Percentiles rank a stretch among this genome's conserved stretches.
phyloP scores from a whole-genome alignment of 305 asterid species.

The Solanum hybrid region DNA sequence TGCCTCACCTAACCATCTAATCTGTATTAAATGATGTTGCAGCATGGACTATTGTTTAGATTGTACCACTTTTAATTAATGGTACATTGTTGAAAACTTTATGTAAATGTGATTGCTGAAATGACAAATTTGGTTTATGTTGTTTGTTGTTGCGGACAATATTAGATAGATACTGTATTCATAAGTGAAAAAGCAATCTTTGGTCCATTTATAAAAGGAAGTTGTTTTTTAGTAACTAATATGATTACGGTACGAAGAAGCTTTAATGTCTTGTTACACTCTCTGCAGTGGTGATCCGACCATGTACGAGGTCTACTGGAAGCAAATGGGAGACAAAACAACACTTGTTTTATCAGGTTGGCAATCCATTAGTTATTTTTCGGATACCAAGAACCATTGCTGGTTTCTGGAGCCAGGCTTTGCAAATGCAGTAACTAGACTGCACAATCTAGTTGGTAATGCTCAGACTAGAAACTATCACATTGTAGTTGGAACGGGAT shows the following conservation, averaged over 20 bases:
- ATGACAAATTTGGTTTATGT: neutral
- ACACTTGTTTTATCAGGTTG: slow-evolving; percentile 69
- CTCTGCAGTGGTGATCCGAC: slow-evolving; percentile 82
- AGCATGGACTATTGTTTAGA: slow-evolving; percentile 32
- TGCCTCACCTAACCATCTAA: slow-evolving; percentile 46
- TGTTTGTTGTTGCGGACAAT: slow-evolving; percentile 26
- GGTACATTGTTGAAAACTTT: neutral
- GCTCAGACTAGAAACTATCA: slow-evolving; percentile 58
- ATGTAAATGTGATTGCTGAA: neutral
- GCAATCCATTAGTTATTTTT: slow-evolving; percentile 84
- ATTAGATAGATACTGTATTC: neutral
- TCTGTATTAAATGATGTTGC: slow-evolving; percentile 30
- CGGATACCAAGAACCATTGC: slow-evolving; percentile 53
- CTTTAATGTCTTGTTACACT: neutral
- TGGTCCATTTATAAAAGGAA: neutral
- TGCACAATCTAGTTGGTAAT: slow-evolving; percentile 75
- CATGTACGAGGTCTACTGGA: slow-evolving; percentile 85
- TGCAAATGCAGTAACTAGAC: slow-evolving; percentile 41
- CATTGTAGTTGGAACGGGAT: slow-evolving; percentile 87
- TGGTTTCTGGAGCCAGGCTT: slow-evolving; percentile 89
- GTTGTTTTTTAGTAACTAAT: neutral
- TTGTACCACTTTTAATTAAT: neutral
- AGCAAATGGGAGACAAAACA: slow-evolving; percentile 52
- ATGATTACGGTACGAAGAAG: neutral
- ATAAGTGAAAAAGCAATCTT: neutral